Evolutionary conservation across 306 rosid species (phyloP), one percentile per base, ranked within the genome.

Genomic region (Canavalia gladiata): DNA sequence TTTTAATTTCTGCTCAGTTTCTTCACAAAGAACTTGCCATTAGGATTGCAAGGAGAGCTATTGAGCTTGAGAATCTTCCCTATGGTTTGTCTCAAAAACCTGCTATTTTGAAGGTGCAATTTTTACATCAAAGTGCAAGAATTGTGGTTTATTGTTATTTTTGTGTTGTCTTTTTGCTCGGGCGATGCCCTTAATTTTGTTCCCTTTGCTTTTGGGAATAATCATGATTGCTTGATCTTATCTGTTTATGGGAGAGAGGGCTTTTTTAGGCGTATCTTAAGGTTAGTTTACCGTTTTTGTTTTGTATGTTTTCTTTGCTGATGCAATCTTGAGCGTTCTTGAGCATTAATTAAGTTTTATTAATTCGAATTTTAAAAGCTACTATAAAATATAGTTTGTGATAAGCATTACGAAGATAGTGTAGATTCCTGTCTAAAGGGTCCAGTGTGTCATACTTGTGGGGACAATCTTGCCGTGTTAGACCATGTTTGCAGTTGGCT

Each of bases 11-110:
- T 12, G 92, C 98, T 33, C 94, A 92, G 84, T 94, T 94, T 69
- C 92, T 94, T 77, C 97, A 90, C 76, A 92, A 92, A 77, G 98
- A 92, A 82, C 92, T 94, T 28, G 90, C 98, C 52, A 88, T 92
- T 84, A 73, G 98, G 45, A 92, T 94, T 84, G 97, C 98, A 0
- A 87, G 98, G 65, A 81, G 98, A 54, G 89, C 94, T 8, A 72
- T 87, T 66, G 97, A 94, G 73, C 94, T 94, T 57, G 91, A 94
- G 76, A 72, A 57, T 55, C 94, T 92, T 37, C 98, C 98, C 6
- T 94, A 92, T 56, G 94, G 94, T 41, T 87, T 94, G 59, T 92
- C 98, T 31, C 62, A 60, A 1, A 94, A 90, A 66, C 93, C 98
- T 83, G 92, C 97, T 54, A 87, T 94, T 62, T 66, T 94, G 46